Base-by-base conservation (phyloP, 2,329 filamentous ascomycete species). In the Colletotrichum phormii region DNA sequence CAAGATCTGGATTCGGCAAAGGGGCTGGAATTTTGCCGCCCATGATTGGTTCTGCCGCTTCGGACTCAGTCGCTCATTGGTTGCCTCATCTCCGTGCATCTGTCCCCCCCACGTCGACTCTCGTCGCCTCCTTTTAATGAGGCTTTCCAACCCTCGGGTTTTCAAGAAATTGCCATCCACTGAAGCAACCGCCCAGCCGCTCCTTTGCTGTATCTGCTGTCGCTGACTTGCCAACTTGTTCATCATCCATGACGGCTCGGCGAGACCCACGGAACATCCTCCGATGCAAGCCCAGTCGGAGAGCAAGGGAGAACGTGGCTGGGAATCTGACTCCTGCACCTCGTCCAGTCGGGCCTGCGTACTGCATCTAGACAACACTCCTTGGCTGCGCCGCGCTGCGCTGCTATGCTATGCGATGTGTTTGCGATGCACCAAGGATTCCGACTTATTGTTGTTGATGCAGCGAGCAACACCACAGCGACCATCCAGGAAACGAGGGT, bases 101-200 rank as follows among this genome's bases (percentile, higher is more conserved):
- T 46, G 46, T 49, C 31, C n/a, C 31, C 63, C 42, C 62, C 35
- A 46, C 54, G 59, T 64, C 66, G 54, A 26, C 66, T 72, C 60
- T 73, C 42, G 71, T 73, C 71, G 71, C 71, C 67, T 73, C 71
- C 71, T 73, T 70, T 73, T 61, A 37, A 64, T 46, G 58, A 73
- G 71, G 67, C 71, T 71, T 70, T 72, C 67, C 59, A 67, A 62
- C 51, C 18, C 49, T 67, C 18, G 51, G 67, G 46, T 46, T 58
- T 18, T 22, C 15, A 59, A 66, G 62, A 53, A n/a, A 71, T 55
- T 72, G 62, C 68, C 68, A 67, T 60, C 65, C 71, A 63, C 53
- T 29, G 61, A 64, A 66, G 68, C 49, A 55, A 59, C 15, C 33
- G 55, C 57, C 62, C 26, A 58, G 24, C 33, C 51, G 55, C 71